Conservation (phyloP, 1,284 basidiomycete genomes). For the Cutaneotrichosporon sp. region DNA sequence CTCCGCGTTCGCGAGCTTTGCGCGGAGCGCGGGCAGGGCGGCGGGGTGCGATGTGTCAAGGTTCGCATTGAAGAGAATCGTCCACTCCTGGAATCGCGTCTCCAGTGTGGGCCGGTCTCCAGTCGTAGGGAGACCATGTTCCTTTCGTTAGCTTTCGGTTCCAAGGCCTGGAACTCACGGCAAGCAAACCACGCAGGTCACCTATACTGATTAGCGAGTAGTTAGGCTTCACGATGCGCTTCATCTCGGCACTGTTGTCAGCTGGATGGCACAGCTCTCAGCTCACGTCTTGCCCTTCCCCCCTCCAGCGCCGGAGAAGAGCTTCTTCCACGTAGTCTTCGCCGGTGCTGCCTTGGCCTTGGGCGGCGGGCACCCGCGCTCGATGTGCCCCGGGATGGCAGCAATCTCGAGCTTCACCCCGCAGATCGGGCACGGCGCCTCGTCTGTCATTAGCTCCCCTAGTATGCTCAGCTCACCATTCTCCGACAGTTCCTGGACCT, state of each 20-base stretch:
- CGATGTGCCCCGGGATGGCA: slow-evolving; percentile 46
- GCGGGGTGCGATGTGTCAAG: slow-evolving; percentile 50
- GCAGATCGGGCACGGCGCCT: slow-evolving; percentile 48
- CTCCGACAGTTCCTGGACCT: slow-evolving; percentile 36
- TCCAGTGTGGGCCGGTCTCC: slow-evolving; percentile 45
- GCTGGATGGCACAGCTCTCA: slow-evolving; percentile 15
- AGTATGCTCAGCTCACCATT: slow-evolving; percentile 33
- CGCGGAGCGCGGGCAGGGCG: slow-evolving; percentile 42
- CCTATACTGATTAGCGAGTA: slow-evolving; percentile 41
- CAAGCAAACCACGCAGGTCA: slow-evolving; percentile 41
- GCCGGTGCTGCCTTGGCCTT: slow-evolving; percentile 36
- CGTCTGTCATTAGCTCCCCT: slow-evolving; percentile 30
- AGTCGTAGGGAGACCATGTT: slow-evolving; percentile 40
- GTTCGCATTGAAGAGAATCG: slow-evolving; percentile 51
- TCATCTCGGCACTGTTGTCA: slow-evolving; percentile 34
- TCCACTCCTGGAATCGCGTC: slow-evolving; percentile 49
- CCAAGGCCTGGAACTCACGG: slow-evolving; percentile 27
- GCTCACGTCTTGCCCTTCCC: slow-evolving; percentile 25
- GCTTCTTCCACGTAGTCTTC: slow-evolving; percentile 50
- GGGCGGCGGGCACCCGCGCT: slow-evolving; percentile 47
- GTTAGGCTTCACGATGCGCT: slow-evolving; percentile 51
- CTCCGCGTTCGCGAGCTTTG: slow-evolving; percentile 40
- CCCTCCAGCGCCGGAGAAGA: slow-evolving; percentile 43
- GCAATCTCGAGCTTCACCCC: slow-evolving; percentile 37
- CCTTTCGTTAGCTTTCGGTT: slow-evolving; percentile 22